Conservation (phyloP, 2,329 filamentous ascomycete genomes). For the Fusarium zealandicum region DNA sequence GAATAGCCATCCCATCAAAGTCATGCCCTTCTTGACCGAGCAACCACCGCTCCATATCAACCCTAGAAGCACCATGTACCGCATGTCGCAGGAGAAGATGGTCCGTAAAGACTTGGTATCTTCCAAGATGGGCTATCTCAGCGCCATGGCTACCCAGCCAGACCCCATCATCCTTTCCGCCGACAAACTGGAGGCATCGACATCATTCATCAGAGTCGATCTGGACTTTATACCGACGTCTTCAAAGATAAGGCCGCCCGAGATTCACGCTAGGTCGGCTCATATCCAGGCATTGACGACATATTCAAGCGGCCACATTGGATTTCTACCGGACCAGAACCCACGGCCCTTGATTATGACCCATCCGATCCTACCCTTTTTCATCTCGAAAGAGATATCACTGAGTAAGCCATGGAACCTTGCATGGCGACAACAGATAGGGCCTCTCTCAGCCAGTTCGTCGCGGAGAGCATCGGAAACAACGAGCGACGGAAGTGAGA, state of each 20-base stretch:
- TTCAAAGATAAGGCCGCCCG: slow-evolving; percentile 9
- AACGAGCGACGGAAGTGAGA: neutral
- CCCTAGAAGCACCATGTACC: slow-evolving; percentile 12
- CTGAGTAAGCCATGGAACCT: neutral
- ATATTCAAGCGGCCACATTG: slow-evolving; percentile 24
- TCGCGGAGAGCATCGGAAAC: slow-evolving; percentile 19
- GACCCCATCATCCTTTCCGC: slow-evolving; percentile 22
- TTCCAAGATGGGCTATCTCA: slow-evolving; percentile 17
- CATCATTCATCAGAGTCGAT: slow-evolving; percentile 7
- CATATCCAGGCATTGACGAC: slow-evolving; percentile 23
- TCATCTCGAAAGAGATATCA: slow-evolving; percentile 11
- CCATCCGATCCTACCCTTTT: slow-evolving; percentile 21
- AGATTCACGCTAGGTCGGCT: slow-evolving; percentile 23
- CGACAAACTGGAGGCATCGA: slow-evolving; percentile 21
- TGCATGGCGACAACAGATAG: slow-evolving; percentile 2
- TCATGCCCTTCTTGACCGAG: slow-evolving; percentile 28
- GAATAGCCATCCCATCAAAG: slow-evolving; percentile 12
- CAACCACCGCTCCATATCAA: slow-evolving; percentile 25
- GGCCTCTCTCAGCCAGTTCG: neutral
- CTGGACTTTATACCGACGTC: slow-evolving; percentile 31
- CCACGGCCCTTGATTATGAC: slow-evolving; percentile 9
- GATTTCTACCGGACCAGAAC: slow-evolving; percentile 27
- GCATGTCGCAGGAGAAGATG: slow-evolving; percentile 20
- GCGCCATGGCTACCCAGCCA: slow-evolving; percentile 17
- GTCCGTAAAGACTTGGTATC: slow-evolving; percentile 29